Evolutionary conservation across 352 stramenopile genomes (phyloP).

Genomic region (Phytophthora parvispora): DNA sequence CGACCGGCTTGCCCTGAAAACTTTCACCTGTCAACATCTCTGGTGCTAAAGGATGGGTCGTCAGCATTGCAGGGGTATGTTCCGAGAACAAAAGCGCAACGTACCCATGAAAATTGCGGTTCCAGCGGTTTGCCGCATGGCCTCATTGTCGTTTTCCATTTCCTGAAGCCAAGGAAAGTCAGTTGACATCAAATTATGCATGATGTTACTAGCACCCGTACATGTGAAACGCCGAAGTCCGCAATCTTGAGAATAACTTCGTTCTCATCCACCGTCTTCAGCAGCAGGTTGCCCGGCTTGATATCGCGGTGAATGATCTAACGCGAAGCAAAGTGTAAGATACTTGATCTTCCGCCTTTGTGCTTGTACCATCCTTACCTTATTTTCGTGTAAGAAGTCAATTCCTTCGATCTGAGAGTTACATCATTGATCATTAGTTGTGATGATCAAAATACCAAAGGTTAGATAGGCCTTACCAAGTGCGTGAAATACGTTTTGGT

Average conservation of each 20-base stretch:
- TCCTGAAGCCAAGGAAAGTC: constrained; percentile 41
- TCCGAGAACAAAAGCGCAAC: neutral
- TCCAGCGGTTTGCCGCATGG: constrained; percentile 74
- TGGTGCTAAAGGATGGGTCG: constrained; percentile 42
- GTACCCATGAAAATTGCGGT: constrained; percentile 84
- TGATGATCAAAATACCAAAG: neutral
- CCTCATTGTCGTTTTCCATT: constrained; percentile 81
- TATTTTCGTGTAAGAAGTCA: constrained; percentile 87
- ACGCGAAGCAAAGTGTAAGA: neutral
- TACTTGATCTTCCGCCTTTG: neutral
- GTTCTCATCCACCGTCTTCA: constrained; percentile 64
- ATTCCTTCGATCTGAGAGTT: constrained; percentile 77
- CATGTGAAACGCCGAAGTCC: constrained; percentile 86
- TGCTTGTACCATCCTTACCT: constrained; percentile 33
- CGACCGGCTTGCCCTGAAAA: constrained; percentile 83
- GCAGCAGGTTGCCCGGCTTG: constrained; percentile 82
- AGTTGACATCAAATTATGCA: neutral
- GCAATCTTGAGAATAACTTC: constrained; percentile 84
- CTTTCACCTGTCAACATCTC: constrained; percentile 86
- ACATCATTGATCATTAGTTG: neutral
- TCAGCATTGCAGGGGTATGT: neutral
- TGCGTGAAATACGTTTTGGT: constrained; percentile 86
- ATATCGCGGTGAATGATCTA: constrained; percentile 89
- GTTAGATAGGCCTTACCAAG: constrained; percentile 45
- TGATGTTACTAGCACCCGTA: constrained; percentile 12